Evolutionary conservation across 2,329 filamentous ascomycete genomes (phyloP), one percentile per base, ranked within the genome.

Genomic region (Hypoxylon sp.): DNA sequence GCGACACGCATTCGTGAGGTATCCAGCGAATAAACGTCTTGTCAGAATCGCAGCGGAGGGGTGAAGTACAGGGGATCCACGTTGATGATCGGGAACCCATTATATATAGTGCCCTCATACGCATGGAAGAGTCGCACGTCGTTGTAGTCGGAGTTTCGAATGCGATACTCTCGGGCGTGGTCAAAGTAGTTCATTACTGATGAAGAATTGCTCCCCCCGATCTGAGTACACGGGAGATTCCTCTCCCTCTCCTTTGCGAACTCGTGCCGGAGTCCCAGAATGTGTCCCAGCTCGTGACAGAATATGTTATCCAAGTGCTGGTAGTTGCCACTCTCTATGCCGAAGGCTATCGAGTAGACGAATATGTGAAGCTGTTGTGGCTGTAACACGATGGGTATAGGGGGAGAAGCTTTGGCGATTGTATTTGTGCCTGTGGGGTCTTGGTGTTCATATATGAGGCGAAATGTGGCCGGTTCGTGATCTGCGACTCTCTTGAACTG

Each of bases 231-330:
- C 2, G 39, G 39, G 1, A 10, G 4, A 2, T 43, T 3, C 7
- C 2, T 1, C 39, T 43, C 17, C n/a, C 20, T 4, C n/a, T 6
- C n/a, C 6, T 43, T 20, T 20, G 39, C 39, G 19, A 43, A 43
- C 19, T 59, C 61, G 10, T 64, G 61, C 7, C 61, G 46, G 11
- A 64, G 24, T 1, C 61, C 61, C 1, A 64, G 50, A 19, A 64
- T 41, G n/a, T 64, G 61, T 1, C 56, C 61, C 7, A 64, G 61
- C 19, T 64, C 61, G n/a, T 64, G 56, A 19, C 51, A 64, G 22
- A 64, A 59, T 2, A 56, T 37, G 11, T 64, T 56, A 1, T 7
- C 15, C 24, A 64, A 32, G 17, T 39, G 37, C 10, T 32, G 10
- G 17, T 51, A 10, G 39, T 44, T 26, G 1, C 15, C 24, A n/a